Evolutionary conservation across 148 eudicot genomes (phyloP), one percentile per base, ranked within the genome.

Genomic region (Spergularia marina): DNA sequence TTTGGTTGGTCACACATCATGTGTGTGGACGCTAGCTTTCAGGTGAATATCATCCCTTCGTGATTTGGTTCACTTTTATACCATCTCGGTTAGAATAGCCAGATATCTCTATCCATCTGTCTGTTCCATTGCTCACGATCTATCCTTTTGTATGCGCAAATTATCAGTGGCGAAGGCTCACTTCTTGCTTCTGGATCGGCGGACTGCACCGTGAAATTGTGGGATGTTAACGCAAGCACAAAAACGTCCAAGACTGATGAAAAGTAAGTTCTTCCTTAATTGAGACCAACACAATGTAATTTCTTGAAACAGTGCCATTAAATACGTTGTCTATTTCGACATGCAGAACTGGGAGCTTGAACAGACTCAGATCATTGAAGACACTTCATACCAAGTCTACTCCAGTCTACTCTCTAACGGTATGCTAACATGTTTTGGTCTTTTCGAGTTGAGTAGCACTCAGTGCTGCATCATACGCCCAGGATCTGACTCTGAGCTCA

Each of bases 171-270:
- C 72, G 99, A 96, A 87, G 99, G 99, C 52, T 89, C 98, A 53
- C 97, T 96, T 85, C 95, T 96, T 76, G 99, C 99, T 65, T 96
- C 99, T 71, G 99, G 99, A 57, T 96, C 99, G 52, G 99, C 98
- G 70, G 99, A 96, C 83, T 91, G 91, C 88, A 91, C 95, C 20
- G 98, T 92, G 15, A 96, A 96, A 79, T 78, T 96, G 72, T 96
- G 99, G 99, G 99, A 96, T 70, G 93, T 92, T 56, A 85, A 87
- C 18, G 80, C 98, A 41, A 96, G 98, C 78, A 74, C 91, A 20
- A 96, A 87, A 78, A 76, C 64, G 72, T 69, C 82, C 56, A 89
- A 85, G 81, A 55, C 85, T 7, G 98, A 92, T 25, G 99, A 92
- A 34, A 89, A 62, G 98, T 95, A 88, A 86, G 98, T 75, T 75